Percentiles rank a stretch among this genome's conserved stretches.
Evolutionary conservation across 345 rosid genomes (phyloP).

Genomic region (Aethionema arabicum): DNA sequence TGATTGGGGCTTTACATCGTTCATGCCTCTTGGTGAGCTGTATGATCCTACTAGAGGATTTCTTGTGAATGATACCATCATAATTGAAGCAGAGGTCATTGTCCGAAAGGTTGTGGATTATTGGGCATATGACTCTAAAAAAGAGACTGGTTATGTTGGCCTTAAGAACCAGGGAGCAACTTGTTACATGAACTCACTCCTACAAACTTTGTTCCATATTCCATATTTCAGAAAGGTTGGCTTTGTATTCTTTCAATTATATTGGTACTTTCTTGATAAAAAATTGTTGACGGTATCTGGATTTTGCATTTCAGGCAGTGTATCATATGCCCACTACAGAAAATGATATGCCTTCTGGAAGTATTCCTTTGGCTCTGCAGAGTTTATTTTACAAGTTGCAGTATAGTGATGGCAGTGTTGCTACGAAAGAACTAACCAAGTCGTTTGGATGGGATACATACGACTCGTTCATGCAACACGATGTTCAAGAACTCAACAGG

Average conservation of each 20-base stretch:
- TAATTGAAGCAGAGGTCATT: constrained; percentile 92
- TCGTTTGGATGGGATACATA: constrained; percentile 99
- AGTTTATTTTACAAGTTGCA: constrained; percentile 97
- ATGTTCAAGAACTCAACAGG: constrained; percentile 96
- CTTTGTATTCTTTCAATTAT: constrained; percentile 18
- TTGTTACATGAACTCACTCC: constrained; percentile 96
- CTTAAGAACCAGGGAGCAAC: constrained; percentile 99
- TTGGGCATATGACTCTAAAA: constrained; percentile 95
- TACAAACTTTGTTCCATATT: constrained; percentile 83
- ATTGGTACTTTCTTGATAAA: no score
- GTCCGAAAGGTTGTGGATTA: constrained; percentile 87
- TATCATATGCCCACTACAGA: constrained; percentile 99
- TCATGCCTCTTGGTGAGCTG: constrained; percentile 89
- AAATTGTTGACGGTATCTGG: background rate
- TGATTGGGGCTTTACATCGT: constrained; percentile 98
- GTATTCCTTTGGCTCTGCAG: constrained; percentile 96
- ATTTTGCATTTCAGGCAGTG: constrained; percentile 64
- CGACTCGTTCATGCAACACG: constrained; percentile 99
- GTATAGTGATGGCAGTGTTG: constrained; percentile 86
- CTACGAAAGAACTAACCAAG: constrained; percentile 88
- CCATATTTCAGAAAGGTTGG: constrained; percentile 93
- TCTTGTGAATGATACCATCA: constrained; percentile 66
- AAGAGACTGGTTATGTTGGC: constrained; percentile 98
- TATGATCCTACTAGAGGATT: constrained; percentile 84
- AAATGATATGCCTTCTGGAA: constrained; percentile 89